phyloP scores from a whole-genome alignment of 371 early-diverging fungal genomes.

The Rhizopus stolonifer region DNA sequence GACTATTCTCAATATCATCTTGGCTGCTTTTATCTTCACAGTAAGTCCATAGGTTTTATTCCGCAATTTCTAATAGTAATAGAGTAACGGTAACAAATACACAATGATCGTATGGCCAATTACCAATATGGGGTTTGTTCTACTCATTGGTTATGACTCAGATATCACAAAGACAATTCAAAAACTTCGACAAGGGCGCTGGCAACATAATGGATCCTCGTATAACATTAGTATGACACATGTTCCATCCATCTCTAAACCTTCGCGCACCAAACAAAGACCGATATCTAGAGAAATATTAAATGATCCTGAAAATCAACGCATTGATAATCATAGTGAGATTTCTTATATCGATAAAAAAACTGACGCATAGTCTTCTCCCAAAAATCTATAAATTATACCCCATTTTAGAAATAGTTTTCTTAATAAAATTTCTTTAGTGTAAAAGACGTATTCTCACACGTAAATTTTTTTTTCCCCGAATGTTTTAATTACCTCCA shows the following conservation, averaged over 20 bases:
- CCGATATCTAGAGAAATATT: conserved; percentile 1
- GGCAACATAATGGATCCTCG: conserved; percentile 9
- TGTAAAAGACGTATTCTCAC: too few relatives aligned
- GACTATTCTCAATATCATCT: conserved; percentile 33
- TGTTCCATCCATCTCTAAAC: too few relatives aligned
- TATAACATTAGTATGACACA: too few relatives aligned
- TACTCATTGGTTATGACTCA: conserved; percentile 44
- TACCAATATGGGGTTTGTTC: conserved; percentile 31
- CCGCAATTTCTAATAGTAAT: not conserved
- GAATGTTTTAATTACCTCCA: too few relatives aligned
- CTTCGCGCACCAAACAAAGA: not conserved
- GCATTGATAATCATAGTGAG: too few relatives aligned
- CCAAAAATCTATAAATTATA: too few relatives aligned
- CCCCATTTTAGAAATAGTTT: too few relatives aligned
- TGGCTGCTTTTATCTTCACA: conserved; percentile 35
- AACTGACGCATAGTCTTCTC: too few relatives aligned
- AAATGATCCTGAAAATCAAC: not conserved
- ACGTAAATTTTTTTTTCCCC: too few relatives aligned
- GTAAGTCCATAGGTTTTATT: conserved; percentile 21
- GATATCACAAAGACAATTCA: conserved; percentile 35
- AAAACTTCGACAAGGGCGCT: conserved; percentile 16
- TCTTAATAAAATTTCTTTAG: too few relatives aligned
- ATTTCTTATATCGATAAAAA: too few relatives aligned
- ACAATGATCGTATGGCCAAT: conserved; percentile 45
- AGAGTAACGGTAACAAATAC: conserved; percentile 8